Evolutionary conservation across 1,284 basidiomycete species (phyloP).

Genomic region (Ustilago nuda): DNA sequence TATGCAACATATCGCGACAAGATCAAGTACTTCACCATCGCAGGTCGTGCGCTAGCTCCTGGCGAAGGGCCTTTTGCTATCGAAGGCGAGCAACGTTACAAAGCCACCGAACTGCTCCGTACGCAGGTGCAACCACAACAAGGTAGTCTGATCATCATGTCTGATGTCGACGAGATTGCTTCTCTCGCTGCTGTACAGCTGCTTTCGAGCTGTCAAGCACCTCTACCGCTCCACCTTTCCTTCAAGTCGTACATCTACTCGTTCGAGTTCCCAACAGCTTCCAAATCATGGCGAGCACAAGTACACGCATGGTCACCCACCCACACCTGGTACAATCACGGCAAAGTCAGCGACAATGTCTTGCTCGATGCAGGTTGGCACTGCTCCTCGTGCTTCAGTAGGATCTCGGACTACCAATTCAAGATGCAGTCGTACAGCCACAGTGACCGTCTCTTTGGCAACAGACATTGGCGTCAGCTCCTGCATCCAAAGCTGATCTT

Average conservation of each 20-base stretch:
- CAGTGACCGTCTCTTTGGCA: slow-evolving; percentile 75
- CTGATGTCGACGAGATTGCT: slow-evolving; percentile 79
- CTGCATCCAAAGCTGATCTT: slow-evolving; percentile 75
- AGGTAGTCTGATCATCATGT: slow-evolving; percentile 74
- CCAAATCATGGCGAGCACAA: slow-evolving; percentile 74
- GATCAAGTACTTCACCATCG: slow-evolving; percentile 23
- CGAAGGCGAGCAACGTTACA: slow-evolving; percentile 23
- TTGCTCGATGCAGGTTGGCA: slow-evolving; percentile 76
- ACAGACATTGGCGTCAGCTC: slow-evolving; percentile 70
- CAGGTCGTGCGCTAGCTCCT: slow-evolving; percentile 18
- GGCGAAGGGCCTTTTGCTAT: slow-evolving; percentile 30
- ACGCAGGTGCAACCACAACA: slow-evolving; percentile 19
- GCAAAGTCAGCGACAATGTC: slow-evolving; percentile 73
- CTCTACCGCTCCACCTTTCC: slow-evolving; percentile 75
- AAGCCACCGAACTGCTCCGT: slow-evolving; percentile 17
- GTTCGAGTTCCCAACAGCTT: slow-evolving; percentile 73
- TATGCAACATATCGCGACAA: slow-evolving; percentile 19
- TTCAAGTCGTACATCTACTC: slow-evolving; percentile 77
- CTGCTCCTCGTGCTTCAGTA: slow-evolving; percentile 76
- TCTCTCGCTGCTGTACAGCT: slow-evolving; percentile 74
- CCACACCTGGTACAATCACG: slow-evolving; percentile 73
- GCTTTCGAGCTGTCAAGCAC: slow-evolving; percentile 75
- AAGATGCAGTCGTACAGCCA: slow-evolving; percentile 79
- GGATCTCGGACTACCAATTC: slow-evolving; percentile 74
- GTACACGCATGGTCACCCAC: slow-evolving; percentile 72